Evolutionary conservation across 1,284 basidiomycete genomes (phyloP).

Genomic region (Trichosporon sp.): DNA sequence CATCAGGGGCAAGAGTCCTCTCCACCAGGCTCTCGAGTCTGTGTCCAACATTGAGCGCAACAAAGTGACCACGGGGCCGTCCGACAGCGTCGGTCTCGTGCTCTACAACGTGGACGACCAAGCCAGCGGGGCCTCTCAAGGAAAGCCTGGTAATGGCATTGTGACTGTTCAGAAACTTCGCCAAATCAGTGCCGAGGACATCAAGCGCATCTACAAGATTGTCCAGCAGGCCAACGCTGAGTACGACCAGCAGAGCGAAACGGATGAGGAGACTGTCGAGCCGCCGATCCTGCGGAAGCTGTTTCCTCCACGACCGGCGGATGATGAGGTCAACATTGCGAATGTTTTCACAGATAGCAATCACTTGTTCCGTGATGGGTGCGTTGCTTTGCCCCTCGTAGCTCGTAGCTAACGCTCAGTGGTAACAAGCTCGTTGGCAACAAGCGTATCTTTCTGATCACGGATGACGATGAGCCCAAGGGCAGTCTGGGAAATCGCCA

Average conservation of each 20-base stretch:
- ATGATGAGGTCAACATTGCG: slow-evolving; percentile 54
- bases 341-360: slow-evolving; percentile 83
- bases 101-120: slow-evolving; percentile 73
- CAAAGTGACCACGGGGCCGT: slow-evolving; percentile 81
- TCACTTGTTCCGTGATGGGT: slow-evolving; percentile 81
- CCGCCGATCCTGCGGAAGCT: slow-evolving; percentile 33
- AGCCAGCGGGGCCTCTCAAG: background rate
- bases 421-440: slow-evolving; percentile 66
- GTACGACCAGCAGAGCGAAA: slow-evolving; percentile 21
- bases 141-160: background rate
- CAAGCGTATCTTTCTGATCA: slow-evolving; percentile 87
- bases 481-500: slow-evolving; percentile 29
- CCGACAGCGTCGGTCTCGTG: slow-evolving; percentile 80
- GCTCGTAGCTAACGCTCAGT: slow-evolving; percentile 48
- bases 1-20: slow-evolving; percentile 42
- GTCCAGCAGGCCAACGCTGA: slow-evolving; percentile 31
- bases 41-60: slow-evolving; percentile 78
- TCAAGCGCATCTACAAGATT: slow-evolving; percentile 56
- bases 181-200: slow-evolving; percentile 70
- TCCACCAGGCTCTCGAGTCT: slow-evolving; percentile 64
- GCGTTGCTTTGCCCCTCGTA: slow-evolving; percentile 30
- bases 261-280: slow-evolving; percentile 27
- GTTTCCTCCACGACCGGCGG: slow-evolving; percentile 33
- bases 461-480: slow-evolving; percentile 72
- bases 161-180: slow-evolving; percentile 59